Base-by-base conservation (phyloP, 306 rosid species). In the Prunus salicina region DNA sequence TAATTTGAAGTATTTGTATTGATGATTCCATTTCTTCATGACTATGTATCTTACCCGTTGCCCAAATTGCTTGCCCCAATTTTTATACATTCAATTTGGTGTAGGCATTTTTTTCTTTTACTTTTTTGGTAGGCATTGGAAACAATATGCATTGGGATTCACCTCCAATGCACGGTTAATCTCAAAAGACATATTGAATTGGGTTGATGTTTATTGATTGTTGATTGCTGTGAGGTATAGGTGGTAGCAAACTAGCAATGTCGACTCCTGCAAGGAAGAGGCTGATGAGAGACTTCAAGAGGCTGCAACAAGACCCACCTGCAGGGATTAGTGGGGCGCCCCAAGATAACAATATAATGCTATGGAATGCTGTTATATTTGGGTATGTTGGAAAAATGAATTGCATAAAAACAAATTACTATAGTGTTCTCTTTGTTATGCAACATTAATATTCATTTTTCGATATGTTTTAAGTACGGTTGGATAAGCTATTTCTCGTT, bases 241-340 rank as follows among this genome's bases (percentile, higher is more conserved):
- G 77, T 45, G 68, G 69, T 45, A 46, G 77, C 13, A 3, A 64
- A 64, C 43, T 60, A 60, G 28, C 19, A 83, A 91, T 94, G 97
- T 90, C 94, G 53, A 93, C 97, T 79, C 97, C 97, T 68, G 73
- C 98, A 3, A 93, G 98, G 85, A 91, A 91, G 87, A 88, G 98
- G 84, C 80, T 93, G 83, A 93, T 91, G 98, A 90, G 98, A 72
- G 98, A 93, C 83, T 93, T 91, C 82, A 91, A 86, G 89, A 87
- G 98, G 79, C 79, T 93, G 88, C 98, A 91, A 72, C 97, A 88
- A 62, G 97, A 91, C 82, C 97, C 98, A 52, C 97, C 97, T 52
- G 98, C 96, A 3, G 97, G 97, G 76, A 91, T 93, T 74, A 93
- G 98, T 75, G 98, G 97, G 50, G 98, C 98, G 19, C 98, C 98